phyloP scores from a whole-genome alignment of 805 yeast species.

The Candida insectorum region DNA sequence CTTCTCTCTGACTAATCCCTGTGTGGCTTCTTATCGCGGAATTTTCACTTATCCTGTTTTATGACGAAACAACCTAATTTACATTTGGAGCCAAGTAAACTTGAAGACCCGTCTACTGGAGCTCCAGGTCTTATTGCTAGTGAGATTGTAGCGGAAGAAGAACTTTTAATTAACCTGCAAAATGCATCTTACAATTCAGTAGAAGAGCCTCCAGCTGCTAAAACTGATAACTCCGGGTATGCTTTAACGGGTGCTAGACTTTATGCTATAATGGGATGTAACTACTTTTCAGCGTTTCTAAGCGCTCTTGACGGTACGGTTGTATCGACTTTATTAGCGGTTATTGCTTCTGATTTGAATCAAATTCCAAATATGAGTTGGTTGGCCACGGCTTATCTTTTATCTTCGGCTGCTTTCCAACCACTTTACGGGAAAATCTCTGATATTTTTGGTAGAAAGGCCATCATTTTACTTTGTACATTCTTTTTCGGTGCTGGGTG shows the following conservation, averaged over 20 bases:
- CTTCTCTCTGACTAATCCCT: too few relatives aligned
- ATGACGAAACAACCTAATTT: too few relatives aligned
- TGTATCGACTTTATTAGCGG: constrained; percentile 60
- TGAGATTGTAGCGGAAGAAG: constrained; percentile 34
- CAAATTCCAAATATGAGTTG: constrained; percentile 63
- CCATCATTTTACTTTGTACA: constrained; percentile 49
- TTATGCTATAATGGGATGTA: constrained; percentile 25
- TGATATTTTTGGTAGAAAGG: constrained; percentile 68
- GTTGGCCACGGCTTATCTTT: constrained; percentile 69
- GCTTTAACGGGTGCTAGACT: constrained; percentile 30
- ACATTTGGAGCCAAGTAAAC: constrained; percentile 6
- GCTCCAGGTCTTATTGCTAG: constrained; percentile 33
- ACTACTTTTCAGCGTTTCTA: constrained; percentile 45
- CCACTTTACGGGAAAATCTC: constrained; percentile 70
- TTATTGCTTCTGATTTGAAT: constrained; percentile 66
- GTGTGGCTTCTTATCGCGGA: too few relatives aligned
- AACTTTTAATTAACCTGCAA: constrained; percentile 4
- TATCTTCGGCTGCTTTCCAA: constrained; percentile 70
- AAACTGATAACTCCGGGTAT: constrained; percentile 15
- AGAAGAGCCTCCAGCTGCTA: constrained; percentile 1
- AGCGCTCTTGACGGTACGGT: constrained; percentile 69
- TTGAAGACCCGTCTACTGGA: constrained; percentile 30
- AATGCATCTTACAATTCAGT: constrained; percentile 8
- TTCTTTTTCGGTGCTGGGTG: constrained; percentile 54
- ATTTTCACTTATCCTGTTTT: too few relatives aligned